Evolutionary conservation across 805 yeast species (phyloP).

Genomic region (Hanseniaspora thailandica): DNA sequence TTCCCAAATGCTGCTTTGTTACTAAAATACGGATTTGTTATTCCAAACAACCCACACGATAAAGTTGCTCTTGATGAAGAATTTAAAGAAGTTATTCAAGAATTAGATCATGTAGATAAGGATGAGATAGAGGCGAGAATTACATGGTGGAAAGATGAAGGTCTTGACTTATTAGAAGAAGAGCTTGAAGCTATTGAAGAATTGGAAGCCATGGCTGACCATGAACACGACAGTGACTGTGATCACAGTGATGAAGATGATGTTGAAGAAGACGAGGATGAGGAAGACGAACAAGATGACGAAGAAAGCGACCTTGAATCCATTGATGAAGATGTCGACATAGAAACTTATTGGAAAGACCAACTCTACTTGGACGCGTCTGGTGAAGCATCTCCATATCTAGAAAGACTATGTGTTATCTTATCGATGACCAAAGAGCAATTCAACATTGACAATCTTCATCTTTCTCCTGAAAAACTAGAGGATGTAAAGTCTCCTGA

Average conservation of each 20-base stretch:
- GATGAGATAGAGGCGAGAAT: slow-evolving; percentile 31
- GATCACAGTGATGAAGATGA: not conserved
- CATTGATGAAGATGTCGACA: slow-evolving; percentile 5
- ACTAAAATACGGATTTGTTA: slow-evolving; percentile 69
- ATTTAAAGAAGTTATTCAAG: slow-evolving; percentile 26
- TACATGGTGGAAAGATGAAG: slow-evolving; percentile 40
- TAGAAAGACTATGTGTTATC: slow-evolving; percentile 6
- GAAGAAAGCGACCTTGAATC: slow-evolving; percentile 6
- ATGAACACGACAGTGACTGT: slow-evolving; percentile 18
- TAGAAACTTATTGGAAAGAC: slow-evolving; percentile 9
- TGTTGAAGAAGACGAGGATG: slow-evolving; percentile 16
- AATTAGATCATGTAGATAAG: slow-evolving; percentile 21
- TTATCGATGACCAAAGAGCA: slow-evolving; percentile 12
- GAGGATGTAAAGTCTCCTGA: slow-evolving; percentile 10
- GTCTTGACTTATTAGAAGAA: slow-evolving; percentile 26
- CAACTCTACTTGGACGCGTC: slow-evolving; percentile 7
- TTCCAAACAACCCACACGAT: slow-evolving; percentile 44
- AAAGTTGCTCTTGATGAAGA: slow-evolving; percentile 47
- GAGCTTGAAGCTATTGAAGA: slow-evolving; percentile 16
- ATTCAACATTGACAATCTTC: not conserved
- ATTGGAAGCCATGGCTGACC: slow-evolving; percentile 20
- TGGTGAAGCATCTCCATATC: slow-evolving; percentile 4
- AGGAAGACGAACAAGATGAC: slow-evolving; percentile 12
- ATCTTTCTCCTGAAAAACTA: not conserved
- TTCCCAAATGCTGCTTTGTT: slow-evolving; percentile 53